Evolutionary conservation across 164 flowering plant genomes (phyloP), one percentile per base, ranked within the genome.

Genomic region (Nymphaea thermarum): DNA sequence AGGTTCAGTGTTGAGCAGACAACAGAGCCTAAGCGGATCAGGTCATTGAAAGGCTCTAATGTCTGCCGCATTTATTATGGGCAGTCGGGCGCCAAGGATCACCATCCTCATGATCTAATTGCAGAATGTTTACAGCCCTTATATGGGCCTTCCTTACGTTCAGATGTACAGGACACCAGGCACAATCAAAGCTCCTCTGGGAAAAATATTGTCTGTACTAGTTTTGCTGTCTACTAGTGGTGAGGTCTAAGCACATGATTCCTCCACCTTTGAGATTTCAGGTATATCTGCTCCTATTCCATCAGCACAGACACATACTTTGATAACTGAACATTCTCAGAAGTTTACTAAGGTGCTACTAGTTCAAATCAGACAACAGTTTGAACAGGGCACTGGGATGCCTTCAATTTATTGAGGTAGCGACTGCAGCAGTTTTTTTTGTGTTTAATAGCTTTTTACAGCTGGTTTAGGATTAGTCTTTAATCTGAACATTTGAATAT

Each of bases 121-220:
- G 44, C 76, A 94, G 97, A 91, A 91, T 74, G 77, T 81, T 67
- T 91, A 88, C 36, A 25, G 36, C 72, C 95, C 98, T 70, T 89
- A 89, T 72, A 64, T 75, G 68, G 86, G 85, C 71, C 98, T 91
- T 79, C 98, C 88, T 63, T 91, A 88, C 80, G 84, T 86, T 85
- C 98, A 82, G 73, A 74, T 94, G 67, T 91, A 91, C 73, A 95
- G 97, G 63, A 83, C 84, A 5, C 94, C 98, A 63, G 88, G 91
- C 63, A 43, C 90, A 36, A 83, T 82, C 42, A 86, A 83, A 69
- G 42, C 93, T 25, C 36, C 36, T 25, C 36, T 25, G 36, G 36
- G 36, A 25, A 25, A 25, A 25, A 25, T 25, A 25, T 25, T 25
- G n/a, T n/a, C 36, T 25, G 1, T 25, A 25, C 36, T 25, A 15